Base-by-base conservation (phyloP, 1,284 basidiomycete species). In the Inonotus hispidus region DNA sequence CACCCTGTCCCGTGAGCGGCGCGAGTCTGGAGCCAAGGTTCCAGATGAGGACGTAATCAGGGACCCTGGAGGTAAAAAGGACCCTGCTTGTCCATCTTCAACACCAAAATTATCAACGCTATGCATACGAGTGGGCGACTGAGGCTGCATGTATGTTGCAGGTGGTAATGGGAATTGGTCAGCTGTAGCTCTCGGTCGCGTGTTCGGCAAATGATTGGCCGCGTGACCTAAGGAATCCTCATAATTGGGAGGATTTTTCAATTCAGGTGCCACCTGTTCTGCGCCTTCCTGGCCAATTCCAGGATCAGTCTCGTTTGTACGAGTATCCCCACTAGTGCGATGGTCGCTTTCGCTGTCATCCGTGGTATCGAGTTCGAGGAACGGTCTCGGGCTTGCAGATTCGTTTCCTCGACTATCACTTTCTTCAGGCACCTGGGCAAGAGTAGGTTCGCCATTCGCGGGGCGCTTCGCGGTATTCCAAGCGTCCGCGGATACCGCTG, bases 111-210 rank as follows among this genome's bases (percentile, higher is more conserved):
- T 45, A 53, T 55, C 45, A 21, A 29, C 39, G 45, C 52, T 29
- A n/a, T 55, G 25, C 16, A 32, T 19, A 21, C 29, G 49, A 29
- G 54, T 61, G 45, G 59, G 59, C 27, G 59, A 61, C 4, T 39
- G 55, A 1, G 58, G 54, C 11, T 35, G 35, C 21, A 55, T 11
- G 39, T 56, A 35, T 11, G 63, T 58, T n/a, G 63, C 19, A n/a
- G 63, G 63, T 47, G 63, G 63, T n/a, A 64, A 53, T 16, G 63
- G 63, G 43, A 64, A 64, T 38, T 64, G 63, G 52, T 64, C 63
- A 53, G 49, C 59, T 38, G 62, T 60, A 19, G 59, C 37, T 19
- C 41, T 59, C 25, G 32, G 39, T 21, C 52, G 61, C 45, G 50
- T 14, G 43, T 61, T 64, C 29, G 59, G 59, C 29, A 54, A 14